phyloP scores from a whole-genome alignment of 1,284 basidiomycete species.

The Ganoderma lingzhi region DNA sequence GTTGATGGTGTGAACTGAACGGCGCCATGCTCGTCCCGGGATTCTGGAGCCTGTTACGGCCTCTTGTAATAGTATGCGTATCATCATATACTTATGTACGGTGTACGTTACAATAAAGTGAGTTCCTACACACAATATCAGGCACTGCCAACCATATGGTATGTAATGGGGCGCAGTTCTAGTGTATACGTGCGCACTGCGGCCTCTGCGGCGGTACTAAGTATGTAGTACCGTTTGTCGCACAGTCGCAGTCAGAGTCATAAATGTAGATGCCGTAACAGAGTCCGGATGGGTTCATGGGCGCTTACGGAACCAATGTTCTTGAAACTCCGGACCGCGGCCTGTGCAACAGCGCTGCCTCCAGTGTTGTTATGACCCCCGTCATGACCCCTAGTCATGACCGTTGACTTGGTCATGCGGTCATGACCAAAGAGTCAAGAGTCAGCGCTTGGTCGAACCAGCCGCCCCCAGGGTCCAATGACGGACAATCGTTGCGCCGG shows the following conservation, averaged over 20 bases:
- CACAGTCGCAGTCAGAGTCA: background rate
- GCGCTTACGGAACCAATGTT: conserved; percentile 14
- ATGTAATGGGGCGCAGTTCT: background rate
- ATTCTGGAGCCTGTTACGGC: too few species aligned
- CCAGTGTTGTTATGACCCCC: too few species aligned
- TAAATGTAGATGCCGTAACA: background rate
- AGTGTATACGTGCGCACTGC: background rate
- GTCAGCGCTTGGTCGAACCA: too few species aligned
- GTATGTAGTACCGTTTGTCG: background rate
- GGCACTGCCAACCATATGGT: background rate
- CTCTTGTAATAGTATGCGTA: too few species aligned
- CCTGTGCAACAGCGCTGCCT: conserved; percentile 24
- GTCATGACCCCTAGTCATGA: too few species aligned
- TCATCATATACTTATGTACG: background rate
- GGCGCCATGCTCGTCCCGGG: background rate
- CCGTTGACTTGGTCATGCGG: too few species aligned
- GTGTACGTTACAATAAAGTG: background rate
- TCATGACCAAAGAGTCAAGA: too few species aligned
- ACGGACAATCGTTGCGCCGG: too few species aligned
- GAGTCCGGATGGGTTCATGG: background rate
- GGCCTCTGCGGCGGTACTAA: background rate
- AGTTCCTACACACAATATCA: background rate
- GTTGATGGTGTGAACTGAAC: conserved; percentile 44
- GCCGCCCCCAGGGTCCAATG: too few species aligned
- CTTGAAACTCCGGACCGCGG: background rate